These are phyloP conservation scores for Craspedostauros australis DNA, from an alignment of 108 stramenopile genomes.

Conservation along the genomic window DNA sequence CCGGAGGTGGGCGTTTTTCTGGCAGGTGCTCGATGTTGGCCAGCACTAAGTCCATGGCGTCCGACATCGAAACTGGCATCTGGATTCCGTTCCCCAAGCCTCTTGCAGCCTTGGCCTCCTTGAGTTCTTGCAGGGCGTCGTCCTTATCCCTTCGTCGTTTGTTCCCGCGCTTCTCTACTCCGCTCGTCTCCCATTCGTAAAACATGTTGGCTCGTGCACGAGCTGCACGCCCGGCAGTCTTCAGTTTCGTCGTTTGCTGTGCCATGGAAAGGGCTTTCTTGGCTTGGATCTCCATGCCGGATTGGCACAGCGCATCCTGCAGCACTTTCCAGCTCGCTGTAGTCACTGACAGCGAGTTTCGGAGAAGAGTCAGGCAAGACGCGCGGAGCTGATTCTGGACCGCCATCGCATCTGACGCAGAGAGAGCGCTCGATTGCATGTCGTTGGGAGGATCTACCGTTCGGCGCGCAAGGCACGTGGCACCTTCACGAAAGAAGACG, in stretches of 20 bases:
- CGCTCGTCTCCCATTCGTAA: conserved; percentile 79
- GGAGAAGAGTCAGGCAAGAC: conserved; percentile 72
- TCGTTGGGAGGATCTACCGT: conserved; percentile 57
- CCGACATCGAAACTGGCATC: conserved; percentile 70
- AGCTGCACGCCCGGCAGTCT: conserved; percentile 83
- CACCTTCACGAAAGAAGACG: conserved; percentile 71
- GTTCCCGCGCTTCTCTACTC: conserved; percentile 31
- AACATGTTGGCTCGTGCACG: conserved; percentile 77
- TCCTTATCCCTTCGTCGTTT: conserved; percentile 80
- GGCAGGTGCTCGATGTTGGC: conserved; percentile 68
- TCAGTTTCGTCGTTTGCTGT: conserved; percentile 59
- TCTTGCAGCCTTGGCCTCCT: conserved; percentile 72
- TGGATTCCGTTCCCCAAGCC: conserved; percentile 87
- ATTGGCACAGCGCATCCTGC: conserved; percentile 41
- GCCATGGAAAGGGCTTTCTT: conserved; percentile 79
- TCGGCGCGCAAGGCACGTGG: conserved; percentile 66
- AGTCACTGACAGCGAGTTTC: conserved; percentile 76
- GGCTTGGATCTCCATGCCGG: conserved; percentile 77
- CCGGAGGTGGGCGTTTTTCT: conserved; percentile 39
- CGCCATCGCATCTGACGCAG: conserved; percentile 40
- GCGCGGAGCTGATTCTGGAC: conserved; percentile 63
- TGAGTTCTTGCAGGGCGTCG: conserved; percentile 74
- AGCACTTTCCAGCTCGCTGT: conserved; percentile 55
- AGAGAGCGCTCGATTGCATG: conserved; percentile 19
- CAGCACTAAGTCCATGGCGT: conserved; percentile 76